Conservation (phyloP, 169 alveolate genomes). For the Plasmodium chabaudi region DNA sequence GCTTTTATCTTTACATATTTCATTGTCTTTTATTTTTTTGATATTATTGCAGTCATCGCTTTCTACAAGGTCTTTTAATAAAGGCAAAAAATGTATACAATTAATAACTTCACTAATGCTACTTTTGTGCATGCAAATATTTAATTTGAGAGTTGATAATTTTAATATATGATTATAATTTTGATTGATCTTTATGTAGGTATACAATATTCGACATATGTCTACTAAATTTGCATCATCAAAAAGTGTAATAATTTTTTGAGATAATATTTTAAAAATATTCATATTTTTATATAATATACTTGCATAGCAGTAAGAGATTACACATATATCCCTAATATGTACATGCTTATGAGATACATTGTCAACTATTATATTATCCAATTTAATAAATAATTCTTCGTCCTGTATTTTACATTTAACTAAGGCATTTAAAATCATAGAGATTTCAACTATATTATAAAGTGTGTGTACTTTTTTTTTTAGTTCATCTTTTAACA, state of each 20-base stretch:
- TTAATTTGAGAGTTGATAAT: constrained; percentile 19
- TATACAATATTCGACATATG: constrained; percentile 62
- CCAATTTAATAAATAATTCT: constrained; percentile 42
- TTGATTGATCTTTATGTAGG: constrained; percentile 49
- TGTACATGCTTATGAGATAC: constrained; percentile 47
- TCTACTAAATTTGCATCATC: constrained; percentile 59
- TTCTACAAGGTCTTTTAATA: constrained; percentile 38
- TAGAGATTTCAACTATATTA: constrained; percentile 67
- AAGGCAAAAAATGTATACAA: constrained; percentile 73
- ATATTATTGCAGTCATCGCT: neutral
- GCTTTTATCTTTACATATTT: neutral
- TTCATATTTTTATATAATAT: constrained; percentile 55
- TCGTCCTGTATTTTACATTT: constrained; percentile 68
- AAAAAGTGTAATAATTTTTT: constrained; percentile 39
- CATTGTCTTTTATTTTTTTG: neutral
- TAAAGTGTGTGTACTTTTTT: constrained; percentile 56
- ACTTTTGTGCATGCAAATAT: constrained; percentile 35
- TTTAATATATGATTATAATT: constrained; percentile 69
- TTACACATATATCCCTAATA: constrained; percentile 67
- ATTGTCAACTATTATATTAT: constrained; percentile 55
- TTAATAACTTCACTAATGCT: constrained; percentile 49
- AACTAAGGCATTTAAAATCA: constrained; percentile 71
- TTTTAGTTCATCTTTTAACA: constrained; percentile 74
- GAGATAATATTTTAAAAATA: constrained; percentile 59
- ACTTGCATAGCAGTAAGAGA: constrained; percentile 53